Evolutionary conservation across 768 basidiomycete genomes (phyloP).

Genomic region (Royoungia palumana): DNA sequence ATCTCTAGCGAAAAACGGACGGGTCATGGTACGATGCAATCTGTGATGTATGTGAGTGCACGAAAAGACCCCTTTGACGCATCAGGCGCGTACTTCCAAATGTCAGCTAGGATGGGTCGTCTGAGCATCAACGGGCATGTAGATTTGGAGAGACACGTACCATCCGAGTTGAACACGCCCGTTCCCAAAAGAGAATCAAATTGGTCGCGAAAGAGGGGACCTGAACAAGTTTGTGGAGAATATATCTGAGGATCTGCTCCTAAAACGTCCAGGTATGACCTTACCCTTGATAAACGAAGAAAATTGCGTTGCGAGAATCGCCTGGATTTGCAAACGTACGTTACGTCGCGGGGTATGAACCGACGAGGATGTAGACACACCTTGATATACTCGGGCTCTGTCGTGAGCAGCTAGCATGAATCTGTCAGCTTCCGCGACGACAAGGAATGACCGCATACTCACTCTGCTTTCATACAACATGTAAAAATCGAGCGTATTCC

Average conservation of each 20-base stretch:
- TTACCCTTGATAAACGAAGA: constrained; percentile 36
- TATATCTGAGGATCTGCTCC: not conserved
- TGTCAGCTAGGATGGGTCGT: constrained; percentile 20
- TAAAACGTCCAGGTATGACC: not conserved
- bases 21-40: constrained; percentile 42
- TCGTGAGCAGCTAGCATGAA: constrained; percentile 32
- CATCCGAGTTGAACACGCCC: constrained; percentile 43
- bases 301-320: constrained; percentile 38
- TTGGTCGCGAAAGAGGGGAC: constrained; percentile 23
- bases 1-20: constrained; percentile 41
- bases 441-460: not conserved
- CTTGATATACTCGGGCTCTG: constrained; percentile 41
- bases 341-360: not conserved
- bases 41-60: constrained; percentile 15
- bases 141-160: constrained; percentile 7
- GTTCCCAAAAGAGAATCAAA: constrained; percentile 32
- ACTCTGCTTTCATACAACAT: constrained; percentile 29
- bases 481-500: constrained; percentile 23
- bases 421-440: not conserved
- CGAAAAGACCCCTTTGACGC: not conserved
- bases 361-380: constrained; percentile 12
- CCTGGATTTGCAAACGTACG: not conserved
- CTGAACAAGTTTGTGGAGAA: constrained; percentile 12
- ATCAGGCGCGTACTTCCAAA: constrained; percentile 35
- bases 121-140: not conserved